Evolutionary conservation across 1,284 basidiomycete species (phyloP).

Genomic region (Prillingera fragicola): DNA sequence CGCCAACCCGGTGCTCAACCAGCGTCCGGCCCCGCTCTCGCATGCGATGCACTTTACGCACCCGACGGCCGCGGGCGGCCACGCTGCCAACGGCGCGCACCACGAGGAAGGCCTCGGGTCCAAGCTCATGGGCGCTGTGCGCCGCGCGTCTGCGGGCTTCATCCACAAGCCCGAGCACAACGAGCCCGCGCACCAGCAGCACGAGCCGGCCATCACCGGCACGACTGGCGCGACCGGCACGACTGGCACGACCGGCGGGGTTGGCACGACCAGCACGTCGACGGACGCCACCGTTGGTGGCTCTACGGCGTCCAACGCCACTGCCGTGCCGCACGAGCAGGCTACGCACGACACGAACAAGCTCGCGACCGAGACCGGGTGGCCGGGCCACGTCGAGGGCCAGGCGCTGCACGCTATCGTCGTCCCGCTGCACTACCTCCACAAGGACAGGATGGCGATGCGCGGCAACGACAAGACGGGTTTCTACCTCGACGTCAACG

Average conservation of each 20-base stretch:
- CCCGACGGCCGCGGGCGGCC: constrained; percentile 1
- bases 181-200: constrained; percentile 8
- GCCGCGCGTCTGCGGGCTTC: constrained; percentile 10
- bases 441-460: constrained; percentile 21
- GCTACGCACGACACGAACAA: no score
- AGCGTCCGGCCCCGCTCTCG: constrained; percentile 23
- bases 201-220: background rate
- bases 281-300: background rate
- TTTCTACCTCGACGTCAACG: constrained; percentile 1
- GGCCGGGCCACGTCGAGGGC: constrained; percentile 37
- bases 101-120: constrained; percentile 20
- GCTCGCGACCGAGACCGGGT: no score
- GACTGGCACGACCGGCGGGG: no score
- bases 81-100: constrained; percentile 1
- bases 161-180: background rate
- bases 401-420: constrained; percentile 28
- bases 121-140: constrained; percentile 34
- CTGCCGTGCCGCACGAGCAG: constrained; percentile 7
- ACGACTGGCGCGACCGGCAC: background rate
- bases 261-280: no score
- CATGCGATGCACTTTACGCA: constrained; percentile 25
- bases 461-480: constrained; percentile 2
- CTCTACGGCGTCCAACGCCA: constrained; percentile 27
- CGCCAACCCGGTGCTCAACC: constrained; percentile 33
- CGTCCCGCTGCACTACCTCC: constrained; percentile 25